Base-by-base conservation (phyloP, 805 yeast genomes). In the Nakazawaea molendinolei region DNA sequence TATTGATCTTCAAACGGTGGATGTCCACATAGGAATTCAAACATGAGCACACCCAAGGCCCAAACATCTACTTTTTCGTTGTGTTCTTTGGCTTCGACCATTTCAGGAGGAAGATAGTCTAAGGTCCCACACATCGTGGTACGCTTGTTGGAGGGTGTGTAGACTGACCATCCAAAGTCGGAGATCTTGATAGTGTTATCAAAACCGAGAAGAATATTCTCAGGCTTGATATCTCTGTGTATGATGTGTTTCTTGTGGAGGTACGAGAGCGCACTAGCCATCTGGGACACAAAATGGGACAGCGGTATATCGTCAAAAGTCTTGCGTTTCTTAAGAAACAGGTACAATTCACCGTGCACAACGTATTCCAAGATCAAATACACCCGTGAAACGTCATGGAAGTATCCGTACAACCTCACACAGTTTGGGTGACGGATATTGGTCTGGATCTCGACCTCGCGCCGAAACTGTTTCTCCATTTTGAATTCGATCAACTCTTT, bases 141-240 rank as follows among this genome's bases (percentile, higher is more conserved):
- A 49, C 96, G 63, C 43, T 74, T 71, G 10, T 43, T 43, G 6
- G 71, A 60, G 1, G 76, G 74, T 0, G 83, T 70, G 46, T 76
- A 77, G 44, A 89, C 90, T 38, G 95, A 82, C 97, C 97, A 90
- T 10, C 98, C 98, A 55, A 92, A 90, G 59, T 90, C 98, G 14
- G 95, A 81, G 25, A 90, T 68, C 54, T 89, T 90, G 37, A 90
- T 68, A 17, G 72, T 73, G 44, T 87, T 84, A 51, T 85, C 76
- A 42, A 78, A 70, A 5, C 86, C 86, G 8, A 90, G 62, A 28
- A 90, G 60, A 33, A 90, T 83, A 49, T 90, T 90, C 53, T 92
- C 97, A 0, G 97, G 97, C 56, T 90, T 90, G 45, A 90, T 75
- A 53, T 90, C 98, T 42, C 97, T 69, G 52, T 90, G 98, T 19